These are phyloP conservation scores for Oemleria cerasiformis DNA, from an alignment of 306 rosid genomes.

Conservation along the genomic window DNA sequence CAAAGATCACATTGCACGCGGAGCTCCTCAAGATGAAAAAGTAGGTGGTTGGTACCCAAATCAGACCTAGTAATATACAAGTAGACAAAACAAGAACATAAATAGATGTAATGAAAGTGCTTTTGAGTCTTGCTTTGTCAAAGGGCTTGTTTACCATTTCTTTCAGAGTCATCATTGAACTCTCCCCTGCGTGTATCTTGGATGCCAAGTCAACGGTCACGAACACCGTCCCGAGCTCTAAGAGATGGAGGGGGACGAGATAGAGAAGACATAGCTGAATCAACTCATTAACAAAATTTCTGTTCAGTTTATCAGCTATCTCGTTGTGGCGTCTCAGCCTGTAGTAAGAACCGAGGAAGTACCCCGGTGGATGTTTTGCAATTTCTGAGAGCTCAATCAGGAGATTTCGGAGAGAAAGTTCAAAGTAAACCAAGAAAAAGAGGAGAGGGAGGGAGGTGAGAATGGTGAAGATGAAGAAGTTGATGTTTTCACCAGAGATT, in stretches of 20 bases:
- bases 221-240: constrained; percentile 10
- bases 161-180: not conserved
- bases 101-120: constrained; percentile 17
- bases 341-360: not conserved
- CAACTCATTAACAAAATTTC: not conserved
- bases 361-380: not conserved
- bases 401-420: constrained; percentile 30
- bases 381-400: constrained; percentile 22
- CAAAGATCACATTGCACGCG: not conserved
- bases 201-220: constrained; percentile 12
- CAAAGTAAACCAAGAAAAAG: constrained; percentile 40
- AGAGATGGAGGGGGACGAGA: constrained; percentile 12
- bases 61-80: constrained; percentile 1
- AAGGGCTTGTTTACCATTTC: constrained; percentile 11
- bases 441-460: constrained; percentile 44
- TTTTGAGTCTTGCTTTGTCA: not conserved
- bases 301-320: not conserved
- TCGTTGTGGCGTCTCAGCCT: not conserved
- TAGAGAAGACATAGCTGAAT: constrained; percentile 11
- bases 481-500: constrained; percentile 34
- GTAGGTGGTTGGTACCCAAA: not conserved
- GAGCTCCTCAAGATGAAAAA: not conserved
- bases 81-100: constrained; percentile 4
- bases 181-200: not conserved
- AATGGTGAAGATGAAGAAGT: constrained; percentile 47